Percentiles rank a stretch among this genome's conserved stretches.
Evolutionary conservation across 345 rosid genomes (phyloP).

Genomic region (Syzygium grande): DNA sequence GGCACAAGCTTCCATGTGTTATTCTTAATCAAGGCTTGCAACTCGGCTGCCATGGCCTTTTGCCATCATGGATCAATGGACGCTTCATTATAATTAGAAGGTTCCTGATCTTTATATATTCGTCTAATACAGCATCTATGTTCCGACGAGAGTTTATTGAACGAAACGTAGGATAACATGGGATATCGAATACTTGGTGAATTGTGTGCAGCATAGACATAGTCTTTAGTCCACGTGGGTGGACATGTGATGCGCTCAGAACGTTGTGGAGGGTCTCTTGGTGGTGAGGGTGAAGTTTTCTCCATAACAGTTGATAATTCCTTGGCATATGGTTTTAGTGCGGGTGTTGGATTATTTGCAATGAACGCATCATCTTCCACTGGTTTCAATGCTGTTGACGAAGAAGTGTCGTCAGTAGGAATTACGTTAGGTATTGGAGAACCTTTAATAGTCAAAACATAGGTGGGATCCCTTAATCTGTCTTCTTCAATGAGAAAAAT

Average conservation of each 20-base stretch:
- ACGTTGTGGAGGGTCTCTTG: background rate
- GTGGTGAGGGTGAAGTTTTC: background rate
- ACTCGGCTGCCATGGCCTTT: background rate
- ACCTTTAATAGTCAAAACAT: no score
- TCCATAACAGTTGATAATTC: no score
- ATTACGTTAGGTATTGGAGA: no score
- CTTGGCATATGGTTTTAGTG: no score
- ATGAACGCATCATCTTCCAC: no score
- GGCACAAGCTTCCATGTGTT: background rate
- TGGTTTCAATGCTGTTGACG: no score
- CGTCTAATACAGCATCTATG: background rate
- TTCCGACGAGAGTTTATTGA: rapidly evolving
- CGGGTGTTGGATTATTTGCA: background rate
- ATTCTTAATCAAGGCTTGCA: background rate
- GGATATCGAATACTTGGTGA: background rate
- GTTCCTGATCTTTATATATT: background rate
- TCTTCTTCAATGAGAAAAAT: background rate
- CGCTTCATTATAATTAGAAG: background rate
- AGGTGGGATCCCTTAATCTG: background rate
- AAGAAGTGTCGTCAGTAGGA: no score
- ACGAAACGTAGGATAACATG: background rate
- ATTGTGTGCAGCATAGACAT: background rate
- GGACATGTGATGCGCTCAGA: background rate
- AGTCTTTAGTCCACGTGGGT: background rate
- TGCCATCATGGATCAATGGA: rapidly evolving